phyloP scores from a whole-genome alignment of 2,329 filamentous ascomycete genomes.

The Fusarium ramigenum region DNA sequence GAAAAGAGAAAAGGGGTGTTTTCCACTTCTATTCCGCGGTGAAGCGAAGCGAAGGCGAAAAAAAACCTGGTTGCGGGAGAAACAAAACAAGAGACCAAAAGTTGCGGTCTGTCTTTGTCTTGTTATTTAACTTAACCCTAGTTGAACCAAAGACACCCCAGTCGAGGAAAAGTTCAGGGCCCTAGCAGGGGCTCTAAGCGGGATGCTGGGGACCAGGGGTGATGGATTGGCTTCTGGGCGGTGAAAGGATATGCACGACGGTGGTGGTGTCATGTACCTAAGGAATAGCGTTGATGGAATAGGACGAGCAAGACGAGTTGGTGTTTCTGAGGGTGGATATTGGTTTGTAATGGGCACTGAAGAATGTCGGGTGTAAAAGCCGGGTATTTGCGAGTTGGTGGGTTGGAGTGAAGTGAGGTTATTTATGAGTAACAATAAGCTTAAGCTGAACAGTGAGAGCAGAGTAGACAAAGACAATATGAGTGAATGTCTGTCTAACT shows the following conservation, averaged over 20 bases:
- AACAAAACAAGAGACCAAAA: conserved; percentile 19
- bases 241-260: conserved; percentile 35
- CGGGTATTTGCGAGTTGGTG: neutral
- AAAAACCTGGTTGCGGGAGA: conserved; percentile 30
- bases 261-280: conserved; percentile 41
- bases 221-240: conserved; percentile 33
- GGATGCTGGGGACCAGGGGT: conserved; percentile 19
- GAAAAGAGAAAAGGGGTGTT: neutral
- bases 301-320: neutral
- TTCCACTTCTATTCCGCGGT: conserved; percentile 26
- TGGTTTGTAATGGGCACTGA: neutral
- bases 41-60: conserved; percentile 31
- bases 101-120: conserved; percentile 42
- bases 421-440: neutral
- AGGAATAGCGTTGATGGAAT: conserved; percentile 34
- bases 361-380: conserved; percentile 4
- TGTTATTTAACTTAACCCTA: conserved; percentile 23
- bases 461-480: neutral
- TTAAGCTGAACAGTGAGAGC: neutral
- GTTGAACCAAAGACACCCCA: neutral
- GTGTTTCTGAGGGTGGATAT: conserved; percentile 5
- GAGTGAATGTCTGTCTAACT: neutral
- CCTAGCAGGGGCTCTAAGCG: conserved; percentile 32
- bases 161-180: neutral
- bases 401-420: neutral